Conservation (phyloP, 805 yeast genomes). For the Ogataea haglerorum region DNA sequence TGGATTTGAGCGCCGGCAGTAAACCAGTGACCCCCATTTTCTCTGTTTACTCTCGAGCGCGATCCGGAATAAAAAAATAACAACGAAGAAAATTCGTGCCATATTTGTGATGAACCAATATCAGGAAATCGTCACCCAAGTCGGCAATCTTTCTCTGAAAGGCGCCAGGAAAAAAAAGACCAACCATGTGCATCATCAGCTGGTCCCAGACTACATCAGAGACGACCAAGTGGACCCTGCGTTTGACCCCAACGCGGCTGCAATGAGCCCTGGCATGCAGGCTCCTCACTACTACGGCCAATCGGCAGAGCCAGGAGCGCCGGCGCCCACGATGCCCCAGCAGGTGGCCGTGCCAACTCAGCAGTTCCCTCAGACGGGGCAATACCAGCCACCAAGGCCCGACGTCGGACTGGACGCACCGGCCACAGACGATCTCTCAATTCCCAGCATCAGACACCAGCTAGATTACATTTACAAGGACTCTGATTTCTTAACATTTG, state of each 20-base stretch:
- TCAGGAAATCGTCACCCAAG: slow-evolving; percentile 12
- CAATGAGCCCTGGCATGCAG: slow-evolving; percentile 29
- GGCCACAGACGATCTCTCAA: slow-evolving; percentile 32
- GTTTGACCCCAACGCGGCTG: slow-evolving; percentile 34
- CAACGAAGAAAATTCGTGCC: slow-evolving; percentile 5
- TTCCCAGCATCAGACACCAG: slow-evolving; percentile 34
- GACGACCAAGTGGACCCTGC: slow-evolving; percentile 10
- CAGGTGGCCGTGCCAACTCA: neutral
- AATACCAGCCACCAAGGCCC: neutral
- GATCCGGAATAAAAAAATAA: slow-evolving; percentile 2
- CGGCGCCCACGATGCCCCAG: neutral
- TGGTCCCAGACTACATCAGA: slow-evolving; percentile 16
- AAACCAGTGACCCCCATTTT: slow-evolving; percentile 83
- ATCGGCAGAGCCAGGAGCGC: neutral
- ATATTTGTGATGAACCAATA: slow-evolving; percentile 6
- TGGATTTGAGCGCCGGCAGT: slow-evolving; percentile 71
- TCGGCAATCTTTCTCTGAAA: slow-evolving; percentile 15
- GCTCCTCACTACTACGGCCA: slow-evolving; percentile 18
- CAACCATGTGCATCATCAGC: slow-evolving; percentile 29
- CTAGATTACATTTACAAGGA: slow-evolving; percentile 35
- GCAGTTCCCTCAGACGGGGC: slow-evolving; percentile 1
- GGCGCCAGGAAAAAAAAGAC: slow-evolving; percentile 22
- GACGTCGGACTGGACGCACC: slow-evolving; percentile 8
- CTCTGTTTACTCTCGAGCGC: slow-evolving; percentile 8
- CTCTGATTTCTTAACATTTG: slow-evolving; percentile 62